These are phyloP conservation scores for Diversispora epigaea DNA, from an alignment of 192 early-diverging fungal genomes.

Conservation along the genomic window DNA sequence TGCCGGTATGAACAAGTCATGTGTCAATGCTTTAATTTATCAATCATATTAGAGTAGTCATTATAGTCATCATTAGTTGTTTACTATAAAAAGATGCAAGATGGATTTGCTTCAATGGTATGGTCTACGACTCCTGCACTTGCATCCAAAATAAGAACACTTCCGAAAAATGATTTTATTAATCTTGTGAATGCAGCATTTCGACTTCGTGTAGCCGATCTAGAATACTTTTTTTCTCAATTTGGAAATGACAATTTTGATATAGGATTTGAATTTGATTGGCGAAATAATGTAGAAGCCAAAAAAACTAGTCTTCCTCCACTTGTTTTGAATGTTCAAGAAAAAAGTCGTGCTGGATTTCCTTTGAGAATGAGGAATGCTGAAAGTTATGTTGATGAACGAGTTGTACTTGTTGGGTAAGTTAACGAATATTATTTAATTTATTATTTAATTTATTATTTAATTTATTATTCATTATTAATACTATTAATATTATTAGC, in stretches of 20 bases:
- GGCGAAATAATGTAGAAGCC: conserved; percentile 58
- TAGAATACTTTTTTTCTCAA: conserved; percentile 68
- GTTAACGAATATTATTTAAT: background rate
- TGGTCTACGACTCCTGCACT: conserved; percentile 80
- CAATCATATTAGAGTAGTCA: conserved; percentile 37
- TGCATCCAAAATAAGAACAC: conserved; percentile 59
- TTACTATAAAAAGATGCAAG: conserved; percentile 49
- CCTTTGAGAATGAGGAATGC: conserved; percentile 83
- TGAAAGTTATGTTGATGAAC: conserved; percentile 68
- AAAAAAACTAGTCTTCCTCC: conserved; percentile 49
- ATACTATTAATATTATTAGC: conserved; percentile 35
- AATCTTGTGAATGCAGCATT: conserved; percentile 82
- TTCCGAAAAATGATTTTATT: conserved; percentile 65
- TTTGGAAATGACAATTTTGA: conserved; percentile 51
- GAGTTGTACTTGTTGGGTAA: conserved; percentile 86
- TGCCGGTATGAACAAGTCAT: conserved; percentile 65
- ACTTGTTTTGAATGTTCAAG: conserved; percentile 58
- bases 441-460: conserved; percentile 2
- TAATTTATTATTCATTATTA: background rate
- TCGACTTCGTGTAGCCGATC: conserved; percentile 64
- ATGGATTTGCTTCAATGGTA: conserved; percentile 73
- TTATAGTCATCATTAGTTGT: background rate
- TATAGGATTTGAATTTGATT: conserved; percentile 60
- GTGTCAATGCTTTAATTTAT: too few relatives aligned
- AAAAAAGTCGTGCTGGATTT: conserved; percentile 73